phyloP scores from a whole-genome alignment of 2,329 filamentous ascomycete species.

The Stagonosporopsis rhizophila region DNA sequence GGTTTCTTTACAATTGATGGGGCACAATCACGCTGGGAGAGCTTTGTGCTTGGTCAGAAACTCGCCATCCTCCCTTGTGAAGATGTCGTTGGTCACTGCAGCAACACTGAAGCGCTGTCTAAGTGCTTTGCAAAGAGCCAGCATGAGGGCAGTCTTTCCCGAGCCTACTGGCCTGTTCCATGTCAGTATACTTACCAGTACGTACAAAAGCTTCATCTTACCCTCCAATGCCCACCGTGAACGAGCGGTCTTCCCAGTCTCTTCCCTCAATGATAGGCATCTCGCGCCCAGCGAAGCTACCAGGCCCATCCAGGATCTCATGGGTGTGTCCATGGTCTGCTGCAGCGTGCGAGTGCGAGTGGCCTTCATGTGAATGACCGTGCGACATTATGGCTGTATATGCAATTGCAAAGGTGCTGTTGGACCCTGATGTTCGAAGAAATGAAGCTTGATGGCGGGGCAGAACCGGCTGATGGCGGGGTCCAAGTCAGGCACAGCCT shows the following conservation, averaged over 20 bases:
- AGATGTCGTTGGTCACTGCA: conserved; percentile 98
- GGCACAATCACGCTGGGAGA: conserved; percentile 66
- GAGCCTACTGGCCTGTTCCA: conserved; percentile 83
- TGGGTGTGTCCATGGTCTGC: conserved; percentile 91
- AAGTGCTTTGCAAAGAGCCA: conserved; percentile 85
- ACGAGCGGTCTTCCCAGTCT: conserved; percentile 86
- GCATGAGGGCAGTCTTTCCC: conserved; percentile 96
- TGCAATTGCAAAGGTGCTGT: background rate
- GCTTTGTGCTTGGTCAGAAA: conserved; percentile 90
- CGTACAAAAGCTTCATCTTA: conserved; percentile 50
- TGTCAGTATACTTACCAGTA: conserved; percentile 4
- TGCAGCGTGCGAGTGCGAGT: conserved; percentile 59
- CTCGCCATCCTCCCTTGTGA: conserved; percentile 96
- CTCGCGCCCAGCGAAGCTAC: conserved; percentile 86
- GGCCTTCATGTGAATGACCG: conserved; percentile 43
- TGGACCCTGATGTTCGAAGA: conserved; percentile 12
- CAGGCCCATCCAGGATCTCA: conserved; percentile 92
- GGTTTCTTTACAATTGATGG: background rate
- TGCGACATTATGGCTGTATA: conserved; percentile 35
- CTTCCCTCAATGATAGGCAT: conserved; percentile 92
- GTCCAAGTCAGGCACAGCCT: conserved; percentile 3
- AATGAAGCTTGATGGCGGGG: conserved; percentile 30
- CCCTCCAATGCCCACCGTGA: conserved; percentile 98
- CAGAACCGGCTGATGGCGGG: conserved; percentile 29
- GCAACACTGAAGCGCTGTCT: conserved; percentile 84